Base-by-base conservation (phyloP, 495 filamentous ascomycete species). In the Penicillium cosmopolitanum region DNA sequence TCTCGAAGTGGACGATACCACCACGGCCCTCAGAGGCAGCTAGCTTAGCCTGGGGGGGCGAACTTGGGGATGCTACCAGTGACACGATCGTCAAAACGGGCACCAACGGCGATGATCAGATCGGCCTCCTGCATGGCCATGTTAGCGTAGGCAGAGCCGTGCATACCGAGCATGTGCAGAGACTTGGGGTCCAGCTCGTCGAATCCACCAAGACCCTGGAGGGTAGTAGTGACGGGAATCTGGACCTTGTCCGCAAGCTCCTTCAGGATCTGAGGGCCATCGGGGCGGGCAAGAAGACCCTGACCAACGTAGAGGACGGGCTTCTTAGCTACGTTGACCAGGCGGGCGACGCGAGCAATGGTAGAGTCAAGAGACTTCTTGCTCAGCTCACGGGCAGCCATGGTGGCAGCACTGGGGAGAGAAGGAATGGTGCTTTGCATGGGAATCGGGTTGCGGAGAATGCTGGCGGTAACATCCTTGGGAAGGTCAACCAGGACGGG, bases 41-140 rank as follows among this genome's bases (percentile, higher is more conserved):
- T 6, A 69, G 69, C 63, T 80, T 81, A 15, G 85, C 85, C 56
- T 79, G 76, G 1, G 85, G 85, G 85, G 1, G 83, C 84, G 55
- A 87, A 88, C 48, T 77, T 79, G 35, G 77, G 71, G 21, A 85
- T 76, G 54, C 70, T 78, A 21, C 76, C 71, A 5, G 83, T 86
- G 15, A 86, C 85, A 62, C 85, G 84, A 60, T 88, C 85, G 58
- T 88, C 85, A 61, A 88, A 85, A 21, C 85, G 81, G n/a, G 82
- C 85, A 55, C 85, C 85, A 31, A 88, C 74, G 11, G 84, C 84
- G 50, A 88, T 80, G 65, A 88, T 79, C 36, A 87, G 69, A 57
- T 88, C 85, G 44, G 85, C 82, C 66, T 87, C 82, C 66, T 88
- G 85, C 67, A 88, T 86, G 33, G 85, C 80, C 73, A 86, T 77